Evolutionary conservation across 805 yeast species (phyloP).

Genomic region (Pichia rugopelliculosa): DNA sequence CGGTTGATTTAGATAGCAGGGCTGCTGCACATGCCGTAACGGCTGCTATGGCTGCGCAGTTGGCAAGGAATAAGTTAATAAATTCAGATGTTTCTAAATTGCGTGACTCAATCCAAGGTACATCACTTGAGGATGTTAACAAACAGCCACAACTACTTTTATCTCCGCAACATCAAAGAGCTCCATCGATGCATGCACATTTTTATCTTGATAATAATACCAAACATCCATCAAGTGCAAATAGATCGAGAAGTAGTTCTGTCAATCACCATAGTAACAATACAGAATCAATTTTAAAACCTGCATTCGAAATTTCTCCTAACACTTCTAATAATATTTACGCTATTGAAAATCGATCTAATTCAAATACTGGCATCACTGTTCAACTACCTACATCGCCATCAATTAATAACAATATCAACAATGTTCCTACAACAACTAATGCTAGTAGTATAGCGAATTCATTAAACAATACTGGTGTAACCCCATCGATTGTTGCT

Average conservation of each 20-base stretch:
- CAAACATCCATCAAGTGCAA: conserved; percentile 39
- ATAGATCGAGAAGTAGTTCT: conserved; percentile 28
- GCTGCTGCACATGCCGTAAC: conserved; percentile 33
- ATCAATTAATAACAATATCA: not conserved
- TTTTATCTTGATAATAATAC: conserved; percentile 62
- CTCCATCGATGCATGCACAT: conserved; percentile 71
- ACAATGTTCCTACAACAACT: not conserved
- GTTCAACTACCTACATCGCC: conserved; percentile 1
- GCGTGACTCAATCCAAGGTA: conserved; percentile 20
- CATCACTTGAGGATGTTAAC: conserved; percentile 1
- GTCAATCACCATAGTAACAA: not conserved
- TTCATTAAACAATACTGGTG: conserved; percentile 5
- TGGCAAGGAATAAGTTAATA: conserved; percentile 25
- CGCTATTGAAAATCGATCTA: conserved; percentile 1
- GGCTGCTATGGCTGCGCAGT: conserved; percentile 34
- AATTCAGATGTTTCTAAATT: conserved; percentile 12
- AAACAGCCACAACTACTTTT: not conserved
- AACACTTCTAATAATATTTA: not conserved
- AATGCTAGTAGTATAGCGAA: not conserved
- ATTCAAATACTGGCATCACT: conserved; percentile 1
- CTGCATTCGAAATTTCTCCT: not conserved
- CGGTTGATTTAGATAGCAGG: conserved; percentile 17
- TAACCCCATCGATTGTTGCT: conserved; percentile 18
- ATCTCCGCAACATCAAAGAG: conserved; percentile 36
- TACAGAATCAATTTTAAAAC: not conserved